Conservation (phyloP, 139 green algal species). For the Pycnococcus provasolii region DNA sequence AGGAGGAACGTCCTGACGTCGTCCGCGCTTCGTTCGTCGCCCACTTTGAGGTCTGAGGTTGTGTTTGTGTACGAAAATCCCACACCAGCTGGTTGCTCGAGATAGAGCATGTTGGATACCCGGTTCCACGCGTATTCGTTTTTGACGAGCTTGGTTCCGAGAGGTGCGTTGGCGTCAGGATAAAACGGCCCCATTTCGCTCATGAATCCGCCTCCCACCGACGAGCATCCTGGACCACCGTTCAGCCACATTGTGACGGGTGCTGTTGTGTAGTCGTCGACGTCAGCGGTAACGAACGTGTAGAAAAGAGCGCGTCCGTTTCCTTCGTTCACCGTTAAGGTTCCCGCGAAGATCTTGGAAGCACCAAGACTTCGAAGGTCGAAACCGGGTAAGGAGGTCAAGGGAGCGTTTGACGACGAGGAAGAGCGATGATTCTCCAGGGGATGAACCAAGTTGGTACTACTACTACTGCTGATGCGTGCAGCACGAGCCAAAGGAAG, state of each 20-base stretch:
- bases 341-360: conserved; percentile 37
- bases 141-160: conserved; percentile 18
- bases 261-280: conserved; percentile 2
- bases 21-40: conserved; percentile 53
- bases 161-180: conserved; percentile 31
- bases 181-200: conserved; percentile 70
- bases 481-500: too few species aligned
- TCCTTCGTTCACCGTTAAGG: conserved; percentile 62
- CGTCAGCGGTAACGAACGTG: conserved; percentile 37
- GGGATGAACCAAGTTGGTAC: too few species aligned
- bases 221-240: conserved; percentile 72
- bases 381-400: too few species aligned
- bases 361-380: neutral
- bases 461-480: too few species aligned
- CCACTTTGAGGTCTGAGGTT: conserved; percentile 45
- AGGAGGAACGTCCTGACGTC: conserved; percentile 24
- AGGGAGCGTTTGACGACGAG: too few species aligned
- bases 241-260: conserved; percentile 70
- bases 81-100: conserved; percentile 73
- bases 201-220: conserved; percentile 50
- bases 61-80: conserved; percentile 69
- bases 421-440: too few species aligned
- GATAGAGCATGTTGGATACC: conserved; percentile 57
- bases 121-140: conserved; percentile 65
- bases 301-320: conserved; percentile 63